These are phyloP conservation scores for Amylostereum areolatum DNA, from an alignment of 1,284 basidiomycete genomes.

Conservation along the genomic window DNA sequence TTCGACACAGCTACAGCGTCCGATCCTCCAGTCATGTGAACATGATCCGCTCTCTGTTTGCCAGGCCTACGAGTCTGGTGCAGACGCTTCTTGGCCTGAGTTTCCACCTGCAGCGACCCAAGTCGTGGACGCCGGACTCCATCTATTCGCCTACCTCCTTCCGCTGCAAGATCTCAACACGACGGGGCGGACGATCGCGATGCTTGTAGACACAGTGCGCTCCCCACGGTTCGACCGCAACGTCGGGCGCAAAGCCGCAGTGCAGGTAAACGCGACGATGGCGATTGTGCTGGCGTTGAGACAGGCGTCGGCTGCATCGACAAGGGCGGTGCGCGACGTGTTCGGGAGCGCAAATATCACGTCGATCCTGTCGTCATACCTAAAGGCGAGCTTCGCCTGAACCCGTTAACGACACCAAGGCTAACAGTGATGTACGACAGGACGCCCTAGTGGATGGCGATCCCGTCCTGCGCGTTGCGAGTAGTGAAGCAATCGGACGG, in stretches of 20 bases:
- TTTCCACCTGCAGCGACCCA: constrained; percentile 77
- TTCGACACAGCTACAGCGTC: constrained; percentile 56
- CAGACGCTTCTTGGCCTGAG: constrained; percentile 43
- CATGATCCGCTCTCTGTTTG: constrained; percentile 82
- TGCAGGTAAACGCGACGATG: constrained; percentile 79
- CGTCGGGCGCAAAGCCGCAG: constrained; percentile 83
- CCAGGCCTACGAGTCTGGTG: constrained; percentile 37
- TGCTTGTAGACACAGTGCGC: constrained; percentile 64
- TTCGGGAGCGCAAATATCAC: constrained; percentile 71
- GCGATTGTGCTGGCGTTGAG: constrained; percentile 76
- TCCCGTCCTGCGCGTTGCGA: constrained; percentile 66
- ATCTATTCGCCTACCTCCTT: constrained; percentile 79
- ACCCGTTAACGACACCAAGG: too few species aligned
- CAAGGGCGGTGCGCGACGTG: constrained; percentile 59
- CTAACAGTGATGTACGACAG: constrained; percentile 27
- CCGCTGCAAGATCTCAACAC: constrained; percentile 73
- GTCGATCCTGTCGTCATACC: constrained; percentile 61
- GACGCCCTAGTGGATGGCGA: constrained; percentile 84
- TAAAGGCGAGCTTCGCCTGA: constrained; percentile 54
- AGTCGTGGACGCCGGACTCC: constrained; percentile 85
- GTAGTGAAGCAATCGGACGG: constrained; percentile 90
- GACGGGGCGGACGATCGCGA: constrained; percentile 61
- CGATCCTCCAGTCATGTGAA: constrained; percentile 81
- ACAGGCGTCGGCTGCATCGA: constrained; percentile 44
- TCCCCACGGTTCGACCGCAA: constrained; percentile 87